Percentiles rank a stretch among this genome's conserved stretches.
These are phyloP conservation scores for Metschnikowia henanensis DNA, from an alignment of 805 yeast species.

Conservation along the genomic window DNA sequence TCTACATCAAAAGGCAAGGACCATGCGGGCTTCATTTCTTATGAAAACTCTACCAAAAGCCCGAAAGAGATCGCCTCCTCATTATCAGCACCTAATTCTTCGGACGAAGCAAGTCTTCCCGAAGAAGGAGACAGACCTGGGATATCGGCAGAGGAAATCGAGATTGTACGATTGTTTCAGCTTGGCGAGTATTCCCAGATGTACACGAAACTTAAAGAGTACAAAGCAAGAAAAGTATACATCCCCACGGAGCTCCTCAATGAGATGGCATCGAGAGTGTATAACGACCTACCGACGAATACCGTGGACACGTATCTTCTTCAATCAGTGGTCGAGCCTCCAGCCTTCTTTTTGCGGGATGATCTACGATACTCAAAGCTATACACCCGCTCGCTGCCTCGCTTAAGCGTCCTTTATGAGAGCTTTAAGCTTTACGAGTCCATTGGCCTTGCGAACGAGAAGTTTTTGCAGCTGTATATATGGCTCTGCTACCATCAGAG, in stretches of 20 bases:
- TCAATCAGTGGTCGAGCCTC: slow-evolving; percentile 15
- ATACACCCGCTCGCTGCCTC: slow-evolving; percentile 14
- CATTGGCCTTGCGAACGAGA: slow-evolving; percentile 11
- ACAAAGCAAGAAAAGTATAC: slow-evolving; percentile 6
- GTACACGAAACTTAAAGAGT: slow-evolving; percentile 11
- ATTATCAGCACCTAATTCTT: neutral
- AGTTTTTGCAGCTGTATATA: slow-evolving; percentile 27
- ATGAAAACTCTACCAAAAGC: too few species aligned
- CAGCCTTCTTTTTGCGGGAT: slow-evolving; percentile 10
- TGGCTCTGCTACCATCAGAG: slow-evolving; percentile 39
- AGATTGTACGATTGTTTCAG: slow-evolving; percentile 16
- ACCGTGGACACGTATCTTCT: slow-evolving; percentile 11
- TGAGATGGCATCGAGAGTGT: slow-evolving; percentile 16
- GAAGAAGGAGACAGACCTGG: neutral
- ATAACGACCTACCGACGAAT: slow-evolving; percentile 15
- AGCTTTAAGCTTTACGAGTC: slow-evolving; percentile 23
- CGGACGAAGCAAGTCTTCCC: neutral
- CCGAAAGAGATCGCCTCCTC: neutral
- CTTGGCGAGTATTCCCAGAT: slow-evolving; percentile 11
- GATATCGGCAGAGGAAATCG: slow-evolving; percentile 13
- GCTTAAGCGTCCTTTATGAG: slow-evolving; percentile 24
- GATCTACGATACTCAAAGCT: slow-evolving; percentile 11
- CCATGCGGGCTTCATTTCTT: too few species aligned
- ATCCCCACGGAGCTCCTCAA: slow-evolving; percentile 13
- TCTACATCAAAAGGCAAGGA: too few species aligned